Conservation (phyloP, 1,284 basidiomycete species). For the Exobasidium rhododendri region DNA sequence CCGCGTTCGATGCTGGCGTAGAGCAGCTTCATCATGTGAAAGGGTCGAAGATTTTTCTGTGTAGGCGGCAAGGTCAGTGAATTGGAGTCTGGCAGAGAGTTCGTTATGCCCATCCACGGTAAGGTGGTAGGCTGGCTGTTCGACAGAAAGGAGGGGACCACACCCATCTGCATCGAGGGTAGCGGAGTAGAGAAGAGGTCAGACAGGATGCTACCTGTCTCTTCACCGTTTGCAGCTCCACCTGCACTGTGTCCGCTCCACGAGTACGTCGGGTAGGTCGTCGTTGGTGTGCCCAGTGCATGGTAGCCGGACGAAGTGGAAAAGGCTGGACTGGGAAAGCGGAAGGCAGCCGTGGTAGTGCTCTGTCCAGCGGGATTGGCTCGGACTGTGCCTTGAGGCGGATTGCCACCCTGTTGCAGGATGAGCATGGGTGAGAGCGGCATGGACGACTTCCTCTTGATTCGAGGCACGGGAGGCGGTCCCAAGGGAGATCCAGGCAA, state of each 20-base stretch:
- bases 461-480: conserved; percentile 31
- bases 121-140: not conserved
- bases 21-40: conserved; percentile 24
- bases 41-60: conserved; percentile 27
- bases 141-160: conserved; percentile 28
- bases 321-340: conserved; percentile 15
- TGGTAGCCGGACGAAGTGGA: conserved; percentile 13
- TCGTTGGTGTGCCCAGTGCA: conserved; percentile 3
- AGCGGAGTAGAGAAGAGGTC: conserved; percentile 41
- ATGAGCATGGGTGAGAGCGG: not conserved
- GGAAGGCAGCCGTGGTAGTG: not conserved
- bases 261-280: not conserved
- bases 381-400: not conserved
- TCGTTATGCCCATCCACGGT: conserved; percentile 13
- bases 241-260: not conserved
- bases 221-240: not conserved
- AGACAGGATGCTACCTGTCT: not conserved
- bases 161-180: conserved; percentile 29
- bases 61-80: conserved; percentile 6
- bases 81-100: not conserved
- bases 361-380: not conserved
- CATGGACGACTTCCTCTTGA: conserved; percentile 31
- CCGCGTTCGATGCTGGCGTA: conserved; percentile 57
- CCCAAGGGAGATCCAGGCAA: conserved; percentile 9
- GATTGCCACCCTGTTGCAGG: not conserved